Base-by-base conservation (phyloP, 2,329 filamentous ascomycete genomes). In the Diaporthe sp. region DNA sequence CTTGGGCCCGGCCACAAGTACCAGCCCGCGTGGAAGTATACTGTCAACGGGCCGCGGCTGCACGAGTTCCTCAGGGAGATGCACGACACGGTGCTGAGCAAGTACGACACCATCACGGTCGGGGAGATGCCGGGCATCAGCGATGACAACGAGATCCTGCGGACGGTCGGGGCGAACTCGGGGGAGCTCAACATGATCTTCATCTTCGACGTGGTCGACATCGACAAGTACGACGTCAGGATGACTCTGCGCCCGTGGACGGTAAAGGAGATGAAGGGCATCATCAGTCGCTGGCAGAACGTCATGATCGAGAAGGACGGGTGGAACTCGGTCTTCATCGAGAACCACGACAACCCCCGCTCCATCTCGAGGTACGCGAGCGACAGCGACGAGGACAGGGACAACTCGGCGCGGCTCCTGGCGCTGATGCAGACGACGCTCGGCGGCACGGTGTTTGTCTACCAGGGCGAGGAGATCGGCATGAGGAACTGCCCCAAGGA, bases 101-200 rank as follows among this genome's bases (percentile, higher is more conserved):
- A 34, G 58, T 76, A 77, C 22, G 76, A 76, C 39, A 73, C 76
- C 28, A 73, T 77, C 42, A 76, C 74, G 2, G 76, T 77, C 6
- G 76, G 74, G 8, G 72, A 79, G 71, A 75, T 79, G 71, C 74
- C 73, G 3, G 53, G 60, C 12, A 51, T 78, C 13, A 62, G 72
- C 60, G 67, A 77, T 46, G 61, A 76, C 6, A 10, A 55, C 8
- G 72, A 76, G 46, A 60, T 77, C 34, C 60, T 73, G 49, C 34
- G 76, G 42, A 65, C 76, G 39, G 74, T 78, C 10, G 71, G 76
- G 9, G 71, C 65, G 12, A 88, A 90, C 70, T 86, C 89, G 22
- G 86, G 87, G 44, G 91, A 94, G 80, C 83, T 94, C 60, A 92
- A 90, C 81, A 94, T 94, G 92, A 92, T 94, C 49, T 94, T 94